A percentile compares a stretch with the other conserved stretches of the same genome.
Conservation (phyloP, 2,329 filamentous ascomycete genomes). For the Sporothrix euskadiensis region DNA sequence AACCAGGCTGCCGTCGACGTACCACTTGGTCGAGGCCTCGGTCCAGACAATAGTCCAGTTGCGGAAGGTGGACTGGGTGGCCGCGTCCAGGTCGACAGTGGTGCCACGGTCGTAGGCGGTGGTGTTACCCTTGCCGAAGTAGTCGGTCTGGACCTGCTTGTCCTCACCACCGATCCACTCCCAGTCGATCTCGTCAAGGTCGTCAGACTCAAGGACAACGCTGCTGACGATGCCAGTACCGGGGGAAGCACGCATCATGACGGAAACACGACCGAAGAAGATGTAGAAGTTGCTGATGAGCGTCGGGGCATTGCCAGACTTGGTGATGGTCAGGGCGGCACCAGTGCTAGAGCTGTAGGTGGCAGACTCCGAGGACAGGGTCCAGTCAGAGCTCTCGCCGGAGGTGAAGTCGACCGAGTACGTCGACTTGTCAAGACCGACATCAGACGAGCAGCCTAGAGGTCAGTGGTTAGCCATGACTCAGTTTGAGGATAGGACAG, state of each 20-base stretch:
- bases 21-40: conserved; percentile 52
- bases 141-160: conserved; percentile 50
- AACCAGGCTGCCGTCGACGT: conserved; percentile 57
- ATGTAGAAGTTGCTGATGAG: conserved; percentile 51
- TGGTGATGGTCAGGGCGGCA: conserved; percentile 23
- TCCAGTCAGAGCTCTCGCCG: conserved; percentile 26
- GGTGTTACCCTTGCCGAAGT: conserved; percentile 57
- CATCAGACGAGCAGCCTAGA: neutral
- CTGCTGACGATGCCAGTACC: conserved; percentile 53
- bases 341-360: conserved; percentile 25
- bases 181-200: conserved; percentile 57
- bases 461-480: neutral
- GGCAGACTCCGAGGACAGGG: neutral
- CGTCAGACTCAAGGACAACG: conserved; percentile 53
- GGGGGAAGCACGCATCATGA: conserved; percentile 47
- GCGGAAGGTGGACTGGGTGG: conserved; percentile 49
- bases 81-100: conserved; percentile 46
- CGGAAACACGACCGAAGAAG: conserved; percentile 51
- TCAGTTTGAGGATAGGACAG: neutral
- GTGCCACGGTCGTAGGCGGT: conserved; percentile 45
- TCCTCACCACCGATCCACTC: conserved; percentile 41
- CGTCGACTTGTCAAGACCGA: conserved; percentile 8
- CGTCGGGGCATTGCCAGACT: conserved; percentile 47
- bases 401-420: conserved; percentile 30
- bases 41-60: conserved; percentile 62